Conservation (phyloP, 345 rosid genomes). For the Rhizophora mangle region DNA sequence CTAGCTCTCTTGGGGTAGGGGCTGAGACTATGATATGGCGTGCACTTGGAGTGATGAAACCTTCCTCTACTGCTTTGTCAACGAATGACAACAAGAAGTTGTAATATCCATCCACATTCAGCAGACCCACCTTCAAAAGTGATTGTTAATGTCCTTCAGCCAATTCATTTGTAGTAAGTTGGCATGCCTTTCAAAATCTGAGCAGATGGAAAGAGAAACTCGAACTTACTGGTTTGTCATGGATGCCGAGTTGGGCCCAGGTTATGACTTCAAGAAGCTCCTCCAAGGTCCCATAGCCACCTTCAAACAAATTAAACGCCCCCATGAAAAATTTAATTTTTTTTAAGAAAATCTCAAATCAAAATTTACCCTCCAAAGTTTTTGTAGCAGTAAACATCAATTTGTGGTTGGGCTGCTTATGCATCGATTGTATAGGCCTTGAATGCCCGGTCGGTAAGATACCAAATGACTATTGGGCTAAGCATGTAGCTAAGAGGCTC, state of each 20-base stretch:
- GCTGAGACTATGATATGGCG: conserved; percentile 32
- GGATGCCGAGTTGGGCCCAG: conserved; percentile 37
- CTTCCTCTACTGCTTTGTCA: conserved; percentile 38
- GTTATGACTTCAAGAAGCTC: conserved; percentile 37
- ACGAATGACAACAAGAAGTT: conserved; percentile 26
- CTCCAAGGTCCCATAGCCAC: conserved; percentile 36
- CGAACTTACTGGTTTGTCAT: conserved; percentile 26
- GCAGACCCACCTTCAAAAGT: conserved; percentile 28
- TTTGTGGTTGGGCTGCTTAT: too few relatives aligned
- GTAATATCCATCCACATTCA: conserved; percentile 36
- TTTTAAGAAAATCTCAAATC: too few relatives aligned
- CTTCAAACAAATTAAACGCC: conserved; percentile 11
- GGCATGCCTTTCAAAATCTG: too few relatives aligned
- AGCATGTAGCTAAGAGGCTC: too few relatives aligned
- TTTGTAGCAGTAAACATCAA: too few relatives aligned
- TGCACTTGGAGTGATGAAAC: conserved; percentile 28
- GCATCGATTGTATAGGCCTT: too few relatives aligned
- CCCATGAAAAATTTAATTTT: neutral
- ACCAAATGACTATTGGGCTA: too few relatives aligned
- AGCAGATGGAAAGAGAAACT: neutral
- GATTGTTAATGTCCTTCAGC: neutral
- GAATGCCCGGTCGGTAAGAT: too few relatives aligned
- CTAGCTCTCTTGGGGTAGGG: conserved; percentile 27
- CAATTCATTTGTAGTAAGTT: neutral
- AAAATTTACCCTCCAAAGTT: too few relatives aligned